phyloP scores from a whole-genome alignment of 352 stramenopile species.

The Aphanomyces cochlioides region DNA sequence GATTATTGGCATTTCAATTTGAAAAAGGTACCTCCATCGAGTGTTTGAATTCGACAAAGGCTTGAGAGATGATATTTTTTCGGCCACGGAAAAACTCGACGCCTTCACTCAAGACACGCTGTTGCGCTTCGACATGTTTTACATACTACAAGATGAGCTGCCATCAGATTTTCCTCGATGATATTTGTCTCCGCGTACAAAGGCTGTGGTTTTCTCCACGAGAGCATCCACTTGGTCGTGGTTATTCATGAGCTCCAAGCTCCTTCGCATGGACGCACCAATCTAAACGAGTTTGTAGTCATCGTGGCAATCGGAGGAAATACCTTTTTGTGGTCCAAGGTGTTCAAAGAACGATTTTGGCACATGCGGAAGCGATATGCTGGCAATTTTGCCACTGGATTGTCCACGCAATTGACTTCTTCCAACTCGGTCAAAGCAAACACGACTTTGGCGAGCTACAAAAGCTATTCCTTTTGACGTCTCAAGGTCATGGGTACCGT shows the following conservation, averaged over 20 bases:
- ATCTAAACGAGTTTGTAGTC: neutral
- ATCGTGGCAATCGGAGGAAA: neutral
- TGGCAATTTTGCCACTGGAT: constrained; percentile 8
- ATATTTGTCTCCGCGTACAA: neutral
- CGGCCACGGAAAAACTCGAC: constrained; percentile 6
- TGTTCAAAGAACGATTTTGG: neutral
- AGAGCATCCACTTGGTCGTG: neutral
- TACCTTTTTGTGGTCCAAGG: constrained; percentile 15
- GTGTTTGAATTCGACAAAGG: neutral
- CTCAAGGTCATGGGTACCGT: neutral
- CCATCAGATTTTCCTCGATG: neutral
- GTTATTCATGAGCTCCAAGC: neutral
- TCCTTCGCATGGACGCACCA: neutral
- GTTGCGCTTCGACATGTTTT: constrained; percentile 7
- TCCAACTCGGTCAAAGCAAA: constrained; percentile 1
- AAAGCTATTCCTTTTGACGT: neutral
- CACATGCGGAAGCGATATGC: constrained; percentile 10
- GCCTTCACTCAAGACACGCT: constrained; percentile 20
- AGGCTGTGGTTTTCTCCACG: neutral
- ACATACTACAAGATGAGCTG: constrained; percentile 11
- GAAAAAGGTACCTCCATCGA: neutral
- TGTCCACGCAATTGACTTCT: constrained; percentile 7
- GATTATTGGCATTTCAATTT: neutral
- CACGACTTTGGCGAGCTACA: constrained; percentile 17
- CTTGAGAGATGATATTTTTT: neutral